Conservation (phyloP, 148 eudicot species). For the Euryodendron excelsum region DNA sequence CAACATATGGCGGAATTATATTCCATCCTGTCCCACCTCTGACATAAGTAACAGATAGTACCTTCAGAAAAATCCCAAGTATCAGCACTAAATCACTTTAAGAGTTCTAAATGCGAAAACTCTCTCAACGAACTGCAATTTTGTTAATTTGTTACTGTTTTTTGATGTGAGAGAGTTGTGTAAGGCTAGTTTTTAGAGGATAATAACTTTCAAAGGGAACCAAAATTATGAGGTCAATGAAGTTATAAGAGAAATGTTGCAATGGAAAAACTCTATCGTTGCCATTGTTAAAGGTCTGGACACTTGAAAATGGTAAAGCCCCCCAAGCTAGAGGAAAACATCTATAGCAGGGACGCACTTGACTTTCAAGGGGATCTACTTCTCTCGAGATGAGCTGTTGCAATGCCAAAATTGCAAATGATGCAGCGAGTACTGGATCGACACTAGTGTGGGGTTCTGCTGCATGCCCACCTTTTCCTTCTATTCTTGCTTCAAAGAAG, state of each 20-base stretch:
- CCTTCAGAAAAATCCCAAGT: conserved; percentile 45
- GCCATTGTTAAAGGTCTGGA: background rate
- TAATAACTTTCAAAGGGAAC: too few relatives aligned
- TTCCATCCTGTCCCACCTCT: conserved; percentile 57
- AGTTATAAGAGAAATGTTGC: too few relatives aligned
- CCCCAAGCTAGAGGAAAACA: background rate
- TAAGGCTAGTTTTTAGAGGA: too few relatives aligned
- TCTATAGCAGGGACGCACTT: conserved; percentile 31
- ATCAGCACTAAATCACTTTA: background rate
- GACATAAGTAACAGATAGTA: conserved; percentile 74
- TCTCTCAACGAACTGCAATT: background rate
- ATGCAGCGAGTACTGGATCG: conserved; percentile 68
- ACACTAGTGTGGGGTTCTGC: conserved; percentile 57
- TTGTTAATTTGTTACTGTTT: too few relatives aligned
- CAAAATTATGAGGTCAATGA: too few relatives aligned
- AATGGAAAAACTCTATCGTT: background rate
- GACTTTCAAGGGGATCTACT: conserved; percentile 72
- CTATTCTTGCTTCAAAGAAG: conserved; percentile 61
- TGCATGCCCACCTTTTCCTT: conserved; percentile 84
- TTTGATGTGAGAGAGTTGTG: too few relatives aligned
- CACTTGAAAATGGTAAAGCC: conserved; percentile 1
- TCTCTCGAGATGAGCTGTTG: conserved; percentile 81
- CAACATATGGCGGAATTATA: conserved; percentile 60
- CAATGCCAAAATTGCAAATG: conserved; percentile 56
- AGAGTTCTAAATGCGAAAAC: background rate